Conservation (phyloP, 1,284 basidiomycete genomes). For the Ustilago vetiveriae region DNA sequence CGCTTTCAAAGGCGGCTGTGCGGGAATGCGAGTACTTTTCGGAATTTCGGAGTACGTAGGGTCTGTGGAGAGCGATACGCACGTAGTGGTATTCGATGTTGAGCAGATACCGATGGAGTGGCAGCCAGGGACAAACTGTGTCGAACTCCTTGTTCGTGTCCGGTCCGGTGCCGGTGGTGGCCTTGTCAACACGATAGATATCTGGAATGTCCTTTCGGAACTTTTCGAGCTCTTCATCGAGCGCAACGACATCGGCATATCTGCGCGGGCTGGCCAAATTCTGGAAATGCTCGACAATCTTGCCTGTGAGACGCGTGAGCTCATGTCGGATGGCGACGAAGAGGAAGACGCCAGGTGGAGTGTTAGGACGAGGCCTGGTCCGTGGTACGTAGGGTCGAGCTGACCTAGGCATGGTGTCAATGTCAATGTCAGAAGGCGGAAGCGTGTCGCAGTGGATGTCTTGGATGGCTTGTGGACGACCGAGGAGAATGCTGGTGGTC, state of each 20-base stretch:
- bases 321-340: conserved; percentile 87
- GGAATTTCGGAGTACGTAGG: conserved; percentile 58
- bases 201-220: conserved; percentile 85
- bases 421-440: conserved; percentile 83
- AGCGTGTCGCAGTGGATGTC: conserved; percentile 77
- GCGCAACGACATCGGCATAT: conserved; percentile 82
- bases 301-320: conserved; percentile 84
- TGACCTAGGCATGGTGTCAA: conserved; percentile 69
- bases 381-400: conserved; percentile 50
- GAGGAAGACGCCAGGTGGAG: conserved; percentile 81
- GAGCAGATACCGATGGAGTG: conserved; percentile 60
- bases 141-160: conserved; percentile 57
- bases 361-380: conserved; percentile 57
- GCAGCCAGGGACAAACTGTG: conserved; percentile 55
- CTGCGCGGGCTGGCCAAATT: conserved; percentile 79
- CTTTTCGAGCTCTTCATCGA: conserved; percentile 85
- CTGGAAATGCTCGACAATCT: conserved; percentile 94
- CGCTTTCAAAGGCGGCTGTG: conserved; percentile 57
- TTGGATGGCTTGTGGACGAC: conserved; percentile 86
- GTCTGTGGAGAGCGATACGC: conserved; percentile 62
- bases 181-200: conserved; percentile 77
- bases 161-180: conserved; percentile 68
- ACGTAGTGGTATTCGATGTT: conserved; percentile 63
- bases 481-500: conserved; percentile 83
- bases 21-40: conserved; percentile 57